These are phyloP conservation scores for Exophiala phaeomuriformis DNA, from an alignment of 2,329 filamentous ascomycete genomes.

Conservation along the genomic window DNA sequence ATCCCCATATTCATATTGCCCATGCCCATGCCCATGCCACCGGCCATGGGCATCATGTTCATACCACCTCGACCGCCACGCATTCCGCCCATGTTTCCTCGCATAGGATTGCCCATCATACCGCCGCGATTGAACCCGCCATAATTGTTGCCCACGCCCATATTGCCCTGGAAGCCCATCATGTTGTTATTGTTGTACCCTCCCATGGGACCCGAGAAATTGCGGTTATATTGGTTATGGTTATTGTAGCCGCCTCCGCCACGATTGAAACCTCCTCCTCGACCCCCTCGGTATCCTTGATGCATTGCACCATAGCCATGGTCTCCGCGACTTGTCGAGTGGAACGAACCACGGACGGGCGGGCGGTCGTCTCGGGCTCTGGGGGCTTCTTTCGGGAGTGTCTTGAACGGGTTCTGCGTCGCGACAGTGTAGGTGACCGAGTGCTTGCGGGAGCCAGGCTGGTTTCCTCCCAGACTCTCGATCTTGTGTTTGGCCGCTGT, in stretches of 20 bases:
- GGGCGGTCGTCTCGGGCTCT: slow-evolving; percentile 56
- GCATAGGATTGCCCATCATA: slow-evolving; percentile 48
- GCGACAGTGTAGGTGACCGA: slow-evolving; percentile 68
- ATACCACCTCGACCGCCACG: slow-evolving; percentile 51
- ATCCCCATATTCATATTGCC: slow-evolving; percentile 54
- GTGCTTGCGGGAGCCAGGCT: slow-evolving; percentile 58
- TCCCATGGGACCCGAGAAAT: slow-evolving; percentile 39
- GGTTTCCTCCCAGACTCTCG: slow-evolving; percentile 53
- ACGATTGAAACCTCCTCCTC: slow-evolving; percentile 46
- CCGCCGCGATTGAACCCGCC: slow-evolving; percentile 47
- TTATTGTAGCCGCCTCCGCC: slow-evolving; percentile 35
- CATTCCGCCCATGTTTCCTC: slow-evolving; percentile 48
- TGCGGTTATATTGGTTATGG: slow-evolving; percentile 40
- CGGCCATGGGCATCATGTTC: slow-evolving; percentile 52
- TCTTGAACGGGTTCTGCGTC: slow-evolving; percentile 78
- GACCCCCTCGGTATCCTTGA: slow-evolving; percentile 49
- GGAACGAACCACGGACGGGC: slow-evolving; percentile 41
- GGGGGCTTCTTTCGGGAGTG: slow-evolving; percentile 77
- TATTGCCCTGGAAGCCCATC: slow-evolving; percentile 41
- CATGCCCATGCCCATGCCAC: slow-evolving; percentile 45
- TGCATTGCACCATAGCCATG: slow-evolving; percentile 42
- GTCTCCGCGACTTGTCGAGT: slow-evolving; percentile 33
- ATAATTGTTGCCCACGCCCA: slow-evolving; percentile 47
- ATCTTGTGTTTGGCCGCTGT: slow-evolving; percentile 78
- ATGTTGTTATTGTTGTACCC: slow-evolving; percentile 45